Conservation (phyloP, 2,329 filamentous ascomycete species). For the Geoglossum cookeanum region DNA sequence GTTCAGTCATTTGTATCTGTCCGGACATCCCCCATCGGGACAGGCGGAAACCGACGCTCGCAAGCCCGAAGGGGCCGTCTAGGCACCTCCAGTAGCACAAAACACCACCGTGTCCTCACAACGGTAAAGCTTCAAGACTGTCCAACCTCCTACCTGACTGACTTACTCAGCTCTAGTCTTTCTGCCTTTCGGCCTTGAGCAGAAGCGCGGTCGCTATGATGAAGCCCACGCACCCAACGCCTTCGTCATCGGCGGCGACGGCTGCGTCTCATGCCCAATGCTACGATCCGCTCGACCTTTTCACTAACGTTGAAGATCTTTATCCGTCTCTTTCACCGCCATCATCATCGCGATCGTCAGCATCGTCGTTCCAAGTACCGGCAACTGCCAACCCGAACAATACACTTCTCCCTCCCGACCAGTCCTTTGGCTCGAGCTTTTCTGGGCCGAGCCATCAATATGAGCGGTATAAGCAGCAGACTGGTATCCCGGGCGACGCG, state of each 20-base stretch:
- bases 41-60: neutral
- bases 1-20: neutral
- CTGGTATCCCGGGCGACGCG: slow-evolving; percentile 72
- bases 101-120: neutral
- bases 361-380: slow-evolving; percentile 32
- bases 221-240: neutral
- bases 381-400: slow-evolving; percentile 35
- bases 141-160: neutral
- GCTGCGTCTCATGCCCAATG: neutral
- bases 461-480: slow-evolving; percentile 88
- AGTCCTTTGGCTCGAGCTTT: slow-evolving; percentile 21
- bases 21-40: neutral
- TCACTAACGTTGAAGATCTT: slow-evolving; percentile 41
- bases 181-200: neutral
- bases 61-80: neutral
- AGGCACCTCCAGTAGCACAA: neutral
- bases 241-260: neutral
- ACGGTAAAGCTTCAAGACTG: neutral
- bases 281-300: slow-evolving; percentile 15
- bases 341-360: slow-evolving; percentile 31
- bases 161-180: neutral
- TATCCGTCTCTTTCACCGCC: slow-evolving; percentile 41
- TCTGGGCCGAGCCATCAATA: slow-evolving; percentile 85
- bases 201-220: neutral
- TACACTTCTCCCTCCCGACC: slow-evolving; percentile 30